phyloP scores from a whole-genome alignment of 805 yeast species.

The Pichia paraexigua region DNA sequence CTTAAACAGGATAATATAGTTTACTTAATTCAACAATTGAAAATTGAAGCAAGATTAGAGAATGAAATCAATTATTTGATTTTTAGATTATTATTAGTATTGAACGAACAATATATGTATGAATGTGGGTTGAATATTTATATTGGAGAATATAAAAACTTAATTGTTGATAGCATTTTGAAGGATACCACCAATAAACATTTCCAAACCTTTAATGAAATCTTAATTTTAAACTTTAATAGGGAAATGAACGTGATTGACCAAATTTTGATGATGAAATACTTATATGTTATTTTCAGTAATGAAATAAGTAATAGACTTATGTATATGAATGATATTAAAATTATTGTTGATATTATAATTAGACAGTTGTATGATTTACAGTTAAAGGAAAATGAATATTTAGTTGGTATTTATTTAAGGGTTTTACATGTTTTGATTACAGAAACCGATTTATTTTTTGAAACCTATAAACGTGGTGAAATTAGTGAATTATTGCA shows the following conservation, averaged over 20 bases:
- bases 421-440: conserved; percentile 69
- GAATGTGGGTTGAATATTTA: conserved; percentile 12
- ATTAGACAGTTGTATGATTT: conserved; percentile 71
- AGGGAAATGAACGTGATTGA: conserved; percentile 63
- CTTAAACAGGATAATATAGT: conserved; percentile 25
- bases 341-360: conserved; percentile 75
- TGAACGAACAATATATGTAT: conserved; percentile 81
- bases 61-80: conserved; percentile 59
- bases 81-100: conserved; percentile 60
- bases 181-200: conserved; percentile 14
- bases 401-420: conserved; percentile 60
- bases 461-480: conserved; percentile 48
- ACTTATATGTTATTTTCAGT: conserved; percentile 67
- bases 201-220: conserved; percentile 54
- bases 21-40: conserved; percentile 39
- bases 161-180: conserved; percentile 43
- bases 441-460: conserved; percentile 51
- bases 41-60: conserved; percentile 35
- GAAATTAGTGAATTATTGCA: conserved; percentile 45
- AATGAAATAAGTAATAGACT: conserved; percentile 54
- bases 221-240: conserved; percentile 68
- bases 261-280: conserved; percentile 71
- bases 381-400: conserved; percentile 45
- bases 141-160: conserved; percentile 26
- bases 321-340: conserved; percentile 76